These are phyloP conservation scores for Echites panduratus DNA, from an alignment of 257 asterid genomes.

Conservation along the genomic window DNA sequence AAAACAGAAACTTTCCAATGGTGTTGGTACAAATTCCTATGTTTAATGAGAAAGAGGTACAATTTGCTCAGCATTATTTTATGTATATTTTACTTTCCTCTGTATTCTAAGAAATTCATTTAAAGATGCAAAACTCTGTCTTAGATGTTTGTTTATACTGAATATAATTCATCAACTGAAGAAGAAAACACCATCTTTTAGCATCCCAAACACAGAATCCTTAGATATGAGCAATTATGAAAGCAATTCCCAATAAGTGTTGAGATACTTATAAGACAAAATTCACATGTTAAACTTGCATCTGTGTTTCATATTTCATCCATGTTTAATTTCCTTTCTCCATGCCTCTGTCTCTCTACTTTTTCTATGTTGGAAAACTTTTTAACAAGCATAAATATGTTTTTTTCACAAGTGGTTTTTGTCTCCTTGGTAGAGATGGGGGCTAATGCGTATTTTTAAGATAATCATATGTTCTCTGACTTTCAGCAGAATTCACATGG, in stretches of 20 bases:
- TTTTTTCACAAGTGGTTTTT: background rate
- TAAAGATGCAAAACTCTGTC: no score
- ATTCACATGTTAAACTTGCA: background rate
- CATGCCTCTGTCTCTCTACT: background rate
- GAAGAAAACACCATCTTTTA: no score
- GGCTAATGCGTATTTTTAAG: background rate
- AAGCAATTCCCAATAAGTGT: background rate
- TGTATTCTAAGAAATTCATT: background rate
- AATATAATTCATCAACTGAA: no score
- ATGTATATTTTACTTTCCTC: background rate
- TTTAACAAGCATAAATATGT: background rate
- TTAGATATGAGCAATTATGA: background rate
- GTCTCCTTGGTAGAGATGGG: background rate
- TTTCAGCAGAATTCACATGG: background rate
- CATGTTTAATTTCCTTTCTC: background rate
- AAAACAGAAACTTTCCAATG: conserved; percentile 46
- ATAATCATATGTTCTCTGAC: background rate
- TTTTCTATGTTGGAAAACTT: background rate
- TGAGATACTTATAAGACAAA: background rate
- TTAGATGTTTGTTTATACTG: no score
- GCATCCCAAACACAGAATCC: background rate
- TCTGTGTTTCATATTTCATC: no score
- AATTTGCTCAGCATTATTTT: background rate
- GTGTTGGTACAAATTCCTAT: conserved; percentile 86
- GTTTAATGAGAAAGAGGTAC: conserved; percentile 86